A percentile compares a stretch with the other conserved stretches of the same genome.
These are phyloP conservation scores for Typha latifolia DNA, from an alignment of 176 grass and related monocot species.

Conservation along the genomic window DNA sequence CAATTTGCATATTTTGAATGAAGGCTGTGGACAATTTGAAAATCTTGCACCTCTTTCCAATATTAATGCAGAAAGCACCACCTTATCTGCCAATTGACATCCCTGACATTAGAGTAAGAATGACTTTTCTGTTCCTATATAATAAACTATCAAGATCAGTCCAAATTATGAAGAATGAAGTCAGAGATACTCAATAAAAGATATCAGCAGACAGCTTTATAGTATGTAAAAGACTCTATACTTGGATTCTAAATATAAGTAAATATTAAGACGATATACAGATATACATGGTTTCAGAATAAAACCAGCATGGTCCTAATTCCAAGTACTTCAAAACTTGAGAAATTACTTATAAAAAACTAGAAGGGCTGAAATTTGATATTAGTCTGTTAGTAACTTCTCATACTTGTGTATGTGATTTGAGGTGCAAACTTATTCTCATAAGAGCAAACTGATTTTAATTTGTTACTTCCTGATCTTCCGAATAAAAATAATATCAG, in stretches of 20 bases:
- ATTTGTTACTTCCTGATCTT: background rate
- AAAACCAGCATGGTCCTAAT: too few relatives aligned
- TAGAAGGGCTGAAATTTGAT: background rate
- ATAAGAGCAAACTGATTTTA: background rate
- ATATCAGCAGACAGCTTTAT: background rate
- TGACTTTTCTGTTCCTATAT: background rate
- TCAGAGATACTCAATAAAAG: background rate
- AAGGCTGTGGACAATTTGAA: slow-evolving; percentile 2
- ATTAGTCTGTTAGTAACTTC: background rate
- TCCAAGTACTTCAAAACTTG: too few relatives aligned
- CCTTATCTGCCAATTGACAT: slow-evolving; percentile 20
- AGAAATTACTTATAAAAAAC: background rate
- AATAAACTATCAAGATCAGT: background rate
- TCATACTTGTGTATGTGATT: background rate
- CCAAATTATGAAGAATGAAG: background rate
- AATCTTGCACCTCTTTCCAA: slow-evolving; percentile 12
- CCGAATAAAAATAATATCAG: too few relatives aligned
- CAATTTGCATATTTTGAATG: slow-evolving; percentile 9
- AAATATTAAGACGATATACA: too few relatives aligned
- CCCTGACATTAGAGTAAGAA: background rate
- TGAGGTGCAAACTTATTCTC: background rate
- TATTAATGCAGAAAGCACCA: slow-evolving; percentile 2
- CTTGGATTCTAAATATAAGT: background rate
- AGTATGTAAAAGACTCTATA: background rate
- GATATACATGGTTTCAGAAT: too few relatives aligned